phyloP scores from a whole-genome alignment of 2,329 filamentous ascomycete species.

The Alternaria angustiovoidea region DNA sequence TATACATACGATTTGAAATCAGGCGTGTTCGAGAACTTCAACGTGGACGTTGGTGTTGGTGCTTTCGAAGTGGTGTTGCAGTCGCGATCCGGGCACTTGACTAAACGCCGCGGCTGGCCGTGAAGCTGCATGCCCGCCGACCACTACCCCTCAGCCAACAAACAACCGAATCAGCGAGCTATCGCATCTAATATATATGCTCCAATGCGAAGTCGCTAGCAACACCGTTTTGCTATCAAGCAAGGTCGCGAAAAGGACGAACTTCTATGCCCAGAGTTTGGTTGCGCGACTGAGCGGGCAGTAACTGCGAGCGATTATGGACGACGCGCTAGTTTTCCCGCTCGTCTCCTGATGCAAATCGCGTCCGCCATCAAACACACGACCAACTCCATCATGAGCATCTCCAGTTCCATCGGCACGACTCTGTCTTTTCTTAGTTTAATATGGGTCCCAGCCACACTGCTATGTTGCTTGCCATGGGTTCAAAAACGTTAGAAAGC shows the following conservation, averaged over 20 bases:
- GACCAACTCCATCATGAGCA: constrained; percentile 27
- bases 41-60: neutral
- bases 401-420: constrained; percentile 29
- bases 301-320: constrained; percentile 2
- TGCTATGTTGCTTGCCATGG: constrained; percentile 49
- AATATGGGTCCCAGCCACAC: constrained; percentile 46
- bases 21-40: neutral
- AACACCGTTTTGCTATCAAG: neutral
- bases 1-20: neutral
- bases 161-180: neutral
- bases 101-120: neutral
- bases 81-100: neutral
- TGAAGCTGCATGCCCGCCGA: neutral
- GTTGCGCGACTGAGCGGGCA: neutral
- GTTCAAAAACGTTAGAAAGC: constrained; percentile 42
- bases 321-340: constrained; percentile 9
- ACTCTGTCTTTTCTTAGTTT: constrained; percentile 40
- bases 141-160: neutral
- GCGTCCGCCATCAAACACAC: constrained; percentile 9
- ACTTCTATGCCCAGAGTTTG: neutral
- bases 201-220: neutral
- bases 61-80: neutral
- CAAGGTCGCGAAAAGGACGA: neutral
- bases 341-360: neutral
- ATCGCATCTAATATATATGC: neutral